phyloP scores from a whole-genome alignment of 306 rosid genomes.

The Quercus robur region DNA sequence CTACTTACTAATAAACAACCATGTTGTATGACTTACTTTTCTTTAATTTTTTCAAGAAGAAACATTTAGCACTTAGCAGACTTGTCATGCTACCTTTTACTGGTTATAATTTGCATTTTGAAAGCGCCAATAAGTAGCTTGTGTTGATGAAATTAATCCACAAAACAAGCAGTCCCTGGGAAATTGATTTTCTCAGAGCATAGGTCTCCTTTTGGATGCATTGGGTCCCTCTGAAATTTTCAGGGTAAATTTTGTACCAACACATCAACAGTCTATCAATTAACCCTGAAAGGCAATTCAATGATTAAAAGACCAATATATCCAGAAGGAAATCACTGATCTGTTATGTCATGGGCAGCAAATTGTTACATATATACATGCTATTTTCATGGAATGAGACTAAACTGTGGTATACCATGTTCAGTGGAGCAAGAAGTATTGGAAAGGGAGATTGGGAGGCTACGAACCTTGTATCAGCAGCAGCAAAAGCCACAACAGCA shows the following conservation, averaged over 20 bases:
- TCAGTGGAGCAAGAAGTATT: slow-evolving; percentile 99
- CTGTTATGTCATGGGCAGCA: not conserved
- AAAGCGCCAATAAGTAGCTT: not conserved
- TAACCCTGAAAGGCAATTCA: not conserved
- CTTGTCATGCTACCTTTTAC: not conserved
- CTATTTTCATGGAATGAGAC: slow-evolving; percentile 14
- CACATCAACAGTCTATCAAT: not conserved
- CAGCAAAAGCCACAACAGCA: slow-evolving; percentile 52
- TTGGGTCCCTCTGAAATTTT: not conserved
- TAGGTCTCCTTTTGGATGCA: not conserved
- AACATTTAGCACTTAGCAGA: not conserved
- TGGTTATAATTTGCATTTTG: not conserved
- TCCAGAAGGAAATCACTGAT: not conserved
- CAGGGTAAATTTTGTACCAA: not conserved
- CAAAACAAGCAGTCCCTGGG: not conserved
- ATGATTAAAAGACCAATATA: not conserved
- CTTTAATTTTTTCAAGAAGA: not conserved
- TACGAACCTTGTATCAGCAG: slow-evolving; percentile 69
- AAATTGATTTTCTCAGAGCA: not conserved
- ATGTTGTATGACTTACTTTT: not conserved
- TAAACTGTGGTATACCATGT: slow-evolving; percentile 39
- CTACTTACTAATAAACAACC: not conserved
- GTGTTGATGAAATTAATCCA: not conserved
- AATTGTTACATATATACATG: not conserved
- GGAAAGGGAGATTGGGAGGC: slow-evolving; percentile 96